Evolutionary conservation across 208 protist genomes (phyloP), one percentile per base, ranked within the genome.

Genomic region (Trypanosoma cruzi): DNA sequence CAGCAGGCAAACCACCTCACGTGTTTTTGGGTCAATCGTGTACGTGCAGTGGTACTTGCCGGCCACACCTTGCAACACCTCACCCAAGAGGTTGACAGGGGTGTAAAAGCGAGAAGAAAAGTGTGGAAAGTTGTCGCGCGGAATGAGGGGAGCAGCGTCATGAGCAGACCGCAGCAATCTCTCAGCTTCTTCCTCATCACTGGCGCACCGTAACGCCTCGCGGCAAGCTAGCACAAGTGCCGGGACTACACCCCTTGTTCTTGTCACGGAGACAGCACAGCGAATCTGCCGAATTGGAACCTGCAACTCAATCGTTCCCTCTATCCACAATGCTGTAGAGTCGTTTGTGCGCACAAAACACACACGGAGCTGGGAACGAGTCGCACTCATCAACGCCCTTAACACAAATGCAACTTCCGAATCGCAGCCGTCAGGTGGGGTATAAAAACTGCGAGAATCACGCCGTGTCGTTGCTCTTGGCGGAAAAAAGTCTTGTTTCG

Each of bases 41-140:
- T 92, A 93, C 34, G 14, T 31, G 65, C 87, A 93, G 16, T 71
- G 40, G 62, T 93, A 93, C 54, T 77, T 86, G 3, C 82, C 68
- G 1, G 64, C 63, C 26, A 81, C 52, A 18, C 84, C 87, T 36
- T 90, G 87, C 36, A 93, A 69, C 16, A 90, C 69, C 64, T 86
- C 79, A 1, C 84, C 84, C 2, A 93, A 73, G 20, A 93, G 66
- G 34, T 86, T 77, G 10, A 78, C 71, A 0, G 84, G 77, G 1
- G 76, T 65, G 68, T 93, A 93, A 44, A 88, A 85, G 13, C 74
- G 70, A 16, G 84, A 59, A 2, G 75, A 55, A 54, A 73, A 92
- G 1, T 75, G 74, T 2, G 84, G 81, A 64, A 84, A 89, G 28
- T 67, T 73, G 46, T 78, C 79, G n/a, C 78, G 75, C 34, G 50